Conservation (phyloP, 164 flowering plant species). For the Protea cynaroides region DNA sequence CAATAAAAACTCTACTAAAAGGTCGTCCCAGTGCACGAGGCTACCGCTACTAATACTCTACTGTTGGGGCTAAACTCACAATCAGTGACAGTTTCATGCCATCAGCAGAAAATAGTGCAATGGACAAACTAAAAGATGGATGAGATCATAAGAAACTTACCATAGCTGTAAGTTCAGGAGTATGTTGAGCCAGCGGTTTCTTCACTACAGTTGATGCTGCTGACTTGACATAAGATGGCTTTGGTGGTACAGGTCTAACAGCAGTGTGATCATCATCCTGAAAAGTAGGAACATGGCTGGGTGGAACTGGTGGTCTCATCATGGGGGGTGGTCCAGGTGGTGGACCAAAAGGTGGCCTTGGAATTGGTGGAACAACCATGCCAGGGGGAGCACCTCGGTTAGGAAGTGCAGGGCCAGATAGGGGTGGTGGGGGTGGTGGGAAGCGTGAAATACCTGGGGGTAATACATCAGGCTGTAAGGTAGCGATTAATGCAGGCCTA, state of each 20-base stretch:
- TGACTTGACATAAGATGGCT: constrained; percentile 92
- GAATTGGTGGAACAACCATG: constrained; percentile 51
- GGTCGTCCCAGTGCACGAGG: no score
- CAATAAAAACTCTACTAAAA: neutral
- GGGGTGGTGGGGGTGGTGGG: constrained; percentile 75
- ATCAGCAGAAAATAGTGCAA: neutral
- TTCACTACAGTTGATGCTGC: constrained; percentile 97
- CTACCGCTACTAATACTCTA: no score
- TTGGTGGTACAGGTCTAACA: constrained; percentile 45
- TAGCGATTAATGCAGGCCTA: constrained; percentile 38
- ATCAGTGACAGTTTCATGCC: neutral
- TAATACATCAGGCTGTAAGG: constrained; percentile 60
- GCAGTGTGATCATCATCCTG: constrained; percentile 40
- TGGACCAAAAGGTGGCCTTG: constrained; percentile 72
- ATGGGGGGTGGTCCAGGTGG: constrained; percentile 75
- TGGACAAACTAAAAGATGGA: no score
- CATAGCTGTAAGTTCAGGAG: constrained; percentile 98
- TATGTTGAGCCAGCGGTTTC: constrained; percentile 98
- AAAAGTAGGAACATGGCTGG: constrained; percentile 56
- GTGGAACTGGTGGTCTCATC: constrained; percentile 86
- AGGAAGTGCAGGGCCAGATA: constrained; percentile 47
- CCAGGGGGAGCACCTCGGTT: constrained; percentile 50
- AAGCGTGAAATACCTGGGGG: constrained; percentile 82
- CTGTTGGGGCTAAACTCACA: neutral
- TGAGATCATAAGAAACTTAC: no score